These are phyloP conservation scores for Wickerhamiella hasegawae DNA, from an alignment of 805 yeast species.

Conservation along the genomic window DNA sequence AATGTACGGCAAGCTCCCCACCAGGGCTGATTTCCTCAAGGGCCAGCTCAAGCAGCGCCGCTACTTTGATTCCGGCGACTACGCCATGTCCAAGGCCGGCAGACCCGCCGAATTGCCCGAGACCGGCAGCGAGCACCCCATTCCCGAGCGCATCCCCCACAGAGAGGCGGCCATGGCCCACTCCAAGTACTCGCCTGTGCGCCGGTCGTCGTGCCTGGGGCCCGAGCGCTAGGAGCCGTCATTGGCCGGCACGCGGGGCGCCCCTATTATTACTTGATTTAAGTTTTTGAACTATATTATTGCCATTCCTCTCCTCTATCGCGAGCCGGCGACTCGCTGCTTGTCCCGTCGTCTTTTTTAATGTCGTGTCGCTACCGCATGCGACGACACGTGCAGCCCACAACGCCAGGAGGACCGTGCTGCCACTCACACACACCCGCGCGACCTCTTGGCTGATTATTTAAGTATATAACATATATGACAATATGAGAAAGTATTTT, in stretches of 20 bases:
- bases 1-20: slow-evolving; percentile 3
- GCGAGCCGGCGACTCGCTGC: too few relatives aligned
- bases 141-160: slow-evolving; percentile 13
- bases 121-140: slow-evolving; percentile 17
- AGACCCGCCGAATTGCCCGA: slow-evolving; percentile 13
- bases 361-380: too few relatives aligned
- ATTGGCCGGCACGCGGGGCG: slow-evolving; percentile 27
- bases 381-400: too few relatives aligned
- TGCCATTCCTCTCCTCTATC: too few relatives aligned
- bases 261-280: too few relatives aligned
- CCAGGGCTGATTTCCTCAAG: slow-evolving; percentile 16
- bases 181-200: not conserved
- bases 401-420: too few relatives aligned
- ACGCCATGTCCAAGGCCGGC: slow-evolving; percentile 50
- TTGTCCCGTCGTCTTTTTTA: too few relatives aligned
- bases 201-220: not conserved
- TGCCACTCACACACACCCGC: too few relatives aligned
- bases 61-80: slow-evolving; percentile 87
- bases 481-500: too few relatives aligned
- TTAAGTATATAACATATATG: too few relatives aligned
- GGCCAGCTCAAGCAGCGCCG: slow-evolving; percentile 50
- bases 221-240: not conserved
- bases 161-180: not conserved
- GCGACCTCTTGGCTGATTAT: too few relatives aligned
- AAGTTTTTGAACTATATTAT: too few relatives aligned